Conservation (phyloP, 139 green algal genomes). For the Chlorella vulgaris region DNA sequence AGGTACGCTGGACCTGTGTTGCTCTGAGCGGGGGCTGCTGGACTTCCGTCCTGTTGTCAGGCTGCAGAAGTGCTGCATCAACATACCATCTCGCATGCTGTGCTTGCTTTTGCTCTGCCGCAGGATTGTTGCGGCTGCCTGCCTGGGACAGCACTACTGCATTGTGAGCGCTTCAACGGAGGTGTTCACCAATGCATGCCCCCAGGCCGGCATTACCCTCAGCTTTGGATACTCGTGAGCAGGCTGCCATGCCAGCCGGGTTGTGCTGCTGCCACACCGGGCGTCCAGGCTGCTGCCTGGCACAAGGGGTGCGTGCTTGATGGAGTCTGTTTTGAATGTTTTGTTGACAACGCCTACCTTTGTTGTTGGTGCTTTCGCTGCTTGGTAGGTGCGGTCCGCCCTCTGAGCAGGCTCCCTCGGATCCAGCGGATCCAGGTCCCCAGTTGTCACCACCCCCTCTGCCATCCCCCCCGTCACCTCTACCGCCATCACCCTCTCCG, state of each 20-base stretch:
- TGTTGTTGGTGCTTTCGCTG: not conserved
- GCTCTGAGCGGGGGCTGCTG: not conserved
- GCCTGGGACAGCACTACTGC: conserved; percentile 9
- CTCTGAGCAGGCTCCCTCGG: not conserved
- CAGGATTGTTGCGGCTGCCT: conserved; percentile 18
- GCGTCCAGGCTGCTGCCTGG: too few relatives aligned
- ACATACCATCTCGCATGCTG: not conserved
- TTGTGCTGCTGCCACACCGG: not conserved
- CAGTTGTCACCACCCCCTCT: not conserved
- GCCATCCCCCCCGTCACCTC: not conserved
- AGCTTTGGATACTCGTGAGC: conserved; percentile 19
- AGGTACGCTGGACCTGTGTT: not conserved
- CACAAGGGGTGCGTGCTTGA: too few relatives aligned
- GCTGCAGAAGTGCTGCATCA: not conserved
- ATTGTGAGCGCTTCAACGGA: conserved; percentile 1
- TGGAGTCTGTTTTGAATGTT: too few relatives aligned
- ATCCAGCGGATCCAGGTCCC: not conserved
- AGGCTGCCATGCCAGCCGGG: not conserved
- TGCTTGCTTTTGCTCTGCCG: not conserved
- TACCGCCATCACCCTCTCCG: not conserved
- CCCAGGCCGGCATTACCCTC: not conserved
- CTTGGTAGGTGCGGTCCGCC: not conserved
- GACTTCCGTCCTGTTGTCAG: not conserved
- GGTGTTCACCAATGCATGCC: conserved; percentile 4
- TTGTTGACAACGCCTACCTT: too few relatives aligned